Percentiles rank a stretch among this genome's conserved stretches.
phyloP scores from a whole-genome alignment of 345 rosid genomes.

The Cochlearia excelsa region DNA sequence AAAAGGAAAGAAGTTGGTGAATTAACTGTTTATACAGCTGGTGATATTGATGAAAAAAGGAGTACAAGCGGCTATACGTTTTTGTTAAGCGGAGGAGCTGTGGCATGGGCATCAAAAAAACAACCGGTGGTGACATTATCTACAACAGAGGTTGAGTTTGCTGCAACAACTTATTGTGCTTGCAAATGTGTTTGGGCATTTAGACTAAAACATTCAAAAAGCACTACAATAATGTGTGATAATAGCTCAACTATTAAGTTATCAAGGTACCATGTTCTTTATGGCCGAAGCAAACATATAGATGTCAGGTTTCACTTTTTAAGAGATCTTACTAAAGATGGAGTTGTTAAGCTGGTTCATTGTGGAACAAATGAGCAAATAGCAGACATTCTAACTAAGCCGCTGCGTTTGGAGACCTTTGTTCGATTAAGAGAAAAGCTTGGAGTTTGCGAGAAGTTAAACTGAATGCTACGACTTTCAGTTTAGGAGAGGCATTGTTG shows the following conservation, averaged over 20 bases:
- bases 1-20: background rate
- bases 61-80: too few species aligned
- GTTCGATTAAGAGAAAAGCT: too few species aligned
- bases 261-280: background rate
- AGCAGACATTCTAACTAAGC: background rate
- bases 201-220: background rate
- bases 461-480: too few species aligned
- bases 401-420: too few species aligned
- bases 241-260: background rate
- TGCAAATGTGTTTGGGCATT: too few species aligned
- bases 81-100: too few species aligned
- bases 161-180: too few species aligned
- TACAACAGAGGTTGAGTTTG: too few species aligned
- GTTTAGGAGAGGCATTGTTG: too few species aligned
- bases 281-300: background rate
- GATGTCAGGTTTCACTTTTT: background rate
- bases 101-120: too few species aligned
- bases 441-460: too few species aligned
- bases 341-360: background rate
- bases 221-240: background rate
- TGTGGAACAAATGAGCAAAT: background rate
- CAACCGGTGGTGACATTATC: too few species aligned
- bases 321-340: background rate
- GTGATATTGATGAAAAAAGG: background rate
- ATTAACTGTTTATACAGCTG: background rate